These are phyloP conservation scores for Gracilariopsis chorda DNA, from an alignment of 23 red algal genomes.

Conservation along the genomic window DNA sequence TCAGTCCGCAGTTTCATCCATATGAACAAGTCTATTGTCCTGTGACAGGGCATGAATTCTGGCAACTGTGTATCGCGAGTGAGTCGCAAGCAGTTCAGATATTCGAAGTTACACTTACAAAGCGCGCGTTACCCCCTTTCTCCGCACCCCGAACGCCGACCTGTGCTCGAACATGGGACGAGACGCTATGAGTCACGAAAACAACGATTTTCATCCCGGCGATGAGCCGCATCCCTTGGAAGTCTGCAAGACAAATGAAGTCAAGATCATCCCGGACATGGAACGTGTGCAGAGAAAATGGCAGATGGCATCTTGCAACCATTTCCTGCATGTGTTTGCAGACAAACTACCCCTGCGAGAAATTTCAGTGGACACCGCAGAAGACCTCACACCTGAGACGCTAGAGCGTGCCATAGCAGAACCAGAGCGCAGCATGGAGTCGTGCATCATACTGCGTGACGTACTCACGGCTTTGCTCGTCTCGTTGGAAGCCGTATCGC, in stretches of 20 bases:
- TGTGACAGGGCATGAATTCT: too few species aligned
- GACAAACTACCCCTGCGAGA: slow-evolving; percentile 21
- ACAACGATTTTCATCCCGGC: background rate
- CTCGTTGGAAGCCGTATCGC: slow-evolving; percentile 9
- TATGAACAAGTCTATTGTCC: too few species aligned
- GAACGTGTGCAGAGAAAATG: slow-evolving; percentile 58
- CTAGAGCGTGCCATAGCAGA: slow-evolving; percentile 47
- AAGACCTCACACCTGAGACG: slow-evolving; percentile 28
- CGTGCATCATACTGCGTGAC: background rate
- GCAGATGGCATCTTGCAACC: slow-evolving; percentile 52
- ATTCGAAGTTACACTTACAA: too few species aligned
- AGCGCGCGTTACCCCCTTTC: too few species aligned
- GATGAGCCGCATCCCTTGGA: background rate
- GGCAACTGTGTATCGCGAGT: too few species aligned
- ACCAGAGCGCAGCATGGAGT: background rate
- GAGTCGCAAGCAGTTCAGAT: too few species aligned
- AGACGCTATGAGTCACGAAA: background rate
- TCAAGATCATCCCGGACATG: background rate
- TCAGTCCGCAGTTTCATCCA: too few species aligned
- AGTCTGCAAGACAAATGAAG: background rate
- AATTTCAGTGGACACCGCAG: slow-evolving; percentile 8
- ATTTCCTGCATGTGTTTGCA: slow-evolving; percentile 39
- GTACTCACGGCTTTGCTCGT: slow-evolving; percentile 32
- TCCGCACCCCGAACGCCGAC: too few species aligned
- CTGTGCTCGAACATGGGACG: too few species aligned